Evolutionary conservation across 2,329 filamentous ascomycete species (phyloP), one percentile per base, ranked within the genome.

Genomic region (Cryoendolithus antarcticus): DNA sequence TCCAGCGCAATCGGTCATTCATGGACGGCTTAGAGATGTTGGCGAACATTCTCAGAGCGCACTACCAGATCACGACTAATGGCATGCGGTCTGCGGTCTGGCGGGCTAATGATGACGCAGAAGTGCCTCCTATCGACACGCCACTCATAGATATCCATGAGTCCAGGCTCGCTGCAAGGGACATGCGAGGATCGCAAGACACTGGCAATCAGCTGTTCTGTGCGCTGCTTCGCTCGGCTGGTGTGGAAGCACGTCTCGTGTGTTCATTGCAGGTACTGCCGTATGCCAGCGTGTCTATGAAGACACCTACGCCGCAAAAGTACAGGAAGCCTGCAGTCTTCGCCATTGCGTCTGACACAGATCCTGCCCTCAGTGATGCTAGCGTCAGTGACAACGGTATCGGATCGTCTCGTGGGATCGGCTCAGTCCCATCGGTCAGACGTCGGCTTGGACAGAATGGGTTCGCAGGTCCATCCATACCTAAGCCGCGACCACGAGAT

Each of bases 131-230:
- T 9, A 41, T 46, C 28, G 15, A 30, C 35, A 7, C 33, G 11
- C 7, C 27, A 12, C 28, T 13, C 32, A 30, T 37, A 9, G 49
- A 56, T 39, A 41, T 34, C n/a, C 61, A 82, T 1, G 85, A 93
- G 47, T 96, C 96, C 51, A 69, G 72, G 3, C 67, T 69, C 29
- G 79, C 82, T 24, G 85, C 88, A 1, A 71, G 66, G 43, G 73
- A 64, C 4, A 61, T 93, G 11, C 67, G 77, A 47, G 93, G 89
- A 1, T 95, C 89, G 6, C 76, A 88, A 47, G 91, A 98, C 58
- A 70, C 93, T 7, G 91, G 88, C 1, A 83, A 86, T 2, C 88
- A 96, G 57, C 60, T 98, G 0, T 94, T 93, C 53, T 96, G 91
- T 58, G 82, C 88, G 3, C 62, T 96, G 27, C 69, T 98, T 4